phyloP scores from a whole-genome alignment of 345 rosid species.

The Theobroma cacao region DNA sequence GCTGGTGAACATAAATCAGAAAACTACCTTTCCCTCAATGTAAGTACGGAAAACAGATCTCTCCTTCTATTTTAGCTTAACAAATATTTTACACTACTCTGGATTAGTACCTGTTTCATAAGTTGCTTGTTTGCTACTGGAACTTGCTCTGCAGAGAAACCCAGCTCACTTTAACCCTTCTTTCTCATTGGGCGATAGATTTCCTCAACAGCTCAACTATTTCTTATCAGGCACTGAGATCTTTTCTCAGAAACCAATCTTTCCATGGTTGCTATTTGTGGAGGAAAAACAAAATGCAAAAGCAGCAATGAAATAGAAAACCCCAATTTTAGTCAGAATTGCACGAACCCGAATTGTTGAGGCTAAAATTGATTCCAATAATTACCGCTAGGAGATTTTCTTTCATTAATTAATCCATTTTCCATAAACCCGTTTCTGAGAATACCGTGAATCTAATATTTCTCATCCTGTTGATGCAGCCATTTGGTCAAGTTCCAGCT shows the following conservation, averaged over 20 bases:
- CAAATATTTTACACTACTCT: background rate
- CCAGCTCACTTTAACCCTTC: no score
- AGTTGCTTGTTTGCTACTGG: background rate
- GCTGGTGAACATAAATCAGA: conserved; percentile 64
- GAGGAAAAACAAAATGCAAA: background rate
- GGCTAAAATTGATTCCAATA: background rate
- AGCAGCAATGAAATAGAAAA: background rate
- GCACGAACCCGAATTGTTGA: background rate
- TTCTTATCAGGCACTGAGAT: no score
- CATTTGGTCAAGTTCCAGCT: conserved; percentile 81
- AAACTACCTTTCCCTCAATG: conserved; percentile 55
- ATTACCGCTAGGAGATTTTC: background rate
- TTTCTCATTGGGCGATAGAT: background rate
- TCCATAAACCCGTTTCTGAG: background rate
- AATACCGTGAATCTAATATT: background rate
- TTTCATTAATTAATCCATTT: background rate
- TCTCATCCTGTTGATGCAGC: conserved; percentile 40
- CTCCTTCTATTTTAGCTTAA: background rate
- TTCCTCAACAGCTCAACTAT: no score
- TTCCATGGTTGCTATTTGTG: background rate
- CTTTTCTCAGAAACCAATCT: background rate
- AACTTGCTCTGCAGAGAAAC: background rate
- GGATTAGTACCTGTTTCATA: background rate
- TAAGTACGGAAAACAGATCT: conserved; percentile 17
- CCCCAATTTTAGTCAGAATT: background rate